Base-by-base conservation (phyloP, 768 basidiomycete species). In the Sutorius australiensis region DNA sequence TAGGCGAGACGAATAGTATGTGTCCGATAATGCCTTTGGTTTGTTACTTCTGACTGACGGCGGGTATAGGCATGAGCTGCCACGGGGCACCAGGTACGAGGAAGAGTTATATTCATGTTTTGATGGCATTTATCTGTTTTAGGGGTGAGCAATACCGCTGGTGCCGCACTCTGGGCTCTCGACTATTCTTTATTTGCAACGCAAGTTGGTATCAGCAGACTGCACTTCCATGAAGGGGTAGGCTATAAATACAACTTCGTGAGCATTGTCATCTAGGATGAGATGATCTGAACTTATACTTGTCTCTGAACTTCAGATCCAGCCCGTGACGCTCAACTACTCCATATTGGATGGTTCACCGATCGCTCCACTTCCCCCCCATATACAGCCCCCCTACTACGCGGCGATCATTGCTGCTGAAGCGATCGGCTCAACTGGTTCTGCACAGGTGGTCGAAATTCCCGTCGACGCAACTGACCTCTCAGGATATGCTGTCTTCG, bases 171-270 rank as follows among this genome's bases (percentile, higher is more conserved):
- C 17, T 88, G 86, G 86, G 73, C 77, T 11, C 68, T 86, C 53
- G 85, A 88, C 63, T 86, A 87, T 64, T 72, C 77, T 2, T 69
- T 89, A 3, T 83, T 77, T 59, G 81, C 83, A 62, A 68, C 80
- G 2, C 77, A 78, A 56, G 65, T 83, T 10, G 81, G 80, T 4
- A 77, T 83, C 27, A 73, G 76, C 28, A 72, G 77, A 46, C 55
- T 83, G 14, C 82, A 77, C 68, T 85, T 84, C 73, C 84, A 88
- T 61, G 74, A 82, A 50, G 86, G 85, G 14, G 72, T 87, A 48
- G 86, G 86, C 1, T 87, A 76, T 70, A 88, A 87, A 67, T 88
- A 87, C 61, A 83, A 80, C 61, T 71, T 86, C 48, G 85, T 82
- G 31, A 48, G 55, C 1, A 3, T 16, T 31, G 16, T 9, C 19